Conservation (phyloP, 2,329 filamentous ascomycete genomes). For the Zasmidium angulare region DNA sequence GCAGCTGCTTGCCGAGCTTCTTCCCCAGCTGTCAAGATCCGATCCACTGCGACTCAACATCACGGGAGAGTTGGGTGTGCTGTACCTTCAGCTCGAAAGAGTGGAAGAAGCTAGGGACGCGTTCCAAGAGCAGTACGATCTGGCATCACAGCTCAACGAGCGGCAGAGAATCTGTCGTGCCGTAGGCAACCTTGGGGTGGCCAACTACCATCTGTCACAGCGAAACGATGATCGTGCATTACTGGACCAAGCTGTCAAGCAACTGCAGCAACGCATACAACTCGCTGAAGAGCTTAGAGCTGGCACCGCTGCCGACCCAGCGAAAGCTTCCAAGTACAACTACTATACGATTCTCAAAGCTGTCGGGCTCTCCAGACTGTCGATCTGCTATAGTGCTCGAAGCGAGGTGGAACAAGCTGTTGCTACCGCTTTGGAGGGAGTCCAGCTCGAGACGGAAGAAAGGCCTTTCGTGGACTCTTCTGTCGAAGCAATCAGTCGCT, state of each 20-base stretch:
- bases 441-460: constrained; percentile 4
- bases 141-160: neutral
- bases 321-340: neutral
- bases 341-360: neutral
- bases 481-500: constrained; percentile 5
- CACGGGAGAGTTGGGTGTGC: constrained; percentile 1
- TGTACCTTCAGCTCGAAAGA: neutral
- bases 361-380: constrained; percentile 33
- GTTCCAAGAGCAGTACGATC: constrained; percentile 1
- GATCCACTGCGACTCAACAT: neutral
- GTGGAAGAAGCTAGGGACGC: neutral
- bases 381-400: constrained; percentile 34
- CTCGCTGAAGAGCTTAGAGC: neutral
- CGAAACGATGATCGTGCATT: neutral
- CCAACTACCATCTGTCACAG: constrained; percentile 1
- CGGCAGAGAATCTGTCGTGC: neutral
- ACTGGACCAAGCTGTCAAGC: neutral
- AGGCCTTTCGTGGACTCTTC: constrained; percentile 23
- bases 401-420: constrained; percentile 23
- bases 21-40: neutral
- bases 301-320: neutral
- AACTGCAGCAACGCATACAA: neutral
- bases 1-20: neutral
- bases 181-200: constrained; percentile 2
- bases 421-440: neutral